phyloP scores from a whole-genome alignment of 805 yeast species.

The Candida sonorensis region DNA sequence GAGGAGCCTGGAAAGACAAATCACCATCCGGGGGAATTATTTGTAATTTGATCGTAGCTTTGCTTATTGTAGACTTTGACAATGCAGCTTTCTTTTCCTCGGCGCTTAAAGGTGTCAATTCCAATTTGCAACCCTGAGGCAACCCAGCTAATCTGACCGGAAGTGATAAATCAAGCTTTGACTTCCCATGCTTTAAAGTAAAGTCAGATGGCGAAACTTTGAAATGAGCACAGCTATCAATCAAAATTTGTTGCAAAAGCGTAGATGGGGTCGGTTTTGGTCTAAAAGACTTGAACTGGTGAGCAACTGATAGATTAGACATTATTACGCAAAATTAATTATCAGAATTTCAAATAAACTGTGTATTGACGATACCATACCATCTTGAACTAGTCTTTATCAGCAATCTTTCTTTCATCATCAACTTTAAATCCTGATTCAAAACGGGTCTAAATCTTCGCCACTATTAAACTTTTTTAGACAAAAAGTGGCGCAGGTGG shows the following conservation, averaged over 20 bases:
- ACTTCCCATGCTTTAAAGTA: slow-evolving; percentile 24
- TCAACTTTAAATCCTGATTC: too few relatives aligned
- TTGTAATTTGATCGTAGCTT: slow-evolving; percentile 19
- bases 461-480: too few relatives aligned
- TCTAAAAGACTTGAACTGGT: slow-evolving; percentile 29
- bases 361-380: too few relatives aligned
- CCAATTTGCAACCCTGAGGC: slow-evolving; percentile 38
- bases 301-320: slow-evolving; percentile 31
- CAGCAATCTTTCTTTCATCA: too few relatives aligned
- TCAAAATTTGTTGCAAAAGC: slow-evolving; percentile 30
- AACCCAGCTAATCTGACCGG: slow-evolving; percentile 38
- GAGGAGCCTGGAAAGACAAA: slow-evolving; percentile 6
- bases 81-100: slow-evolving; percentile 1
- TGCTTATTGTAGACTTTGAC: background rate
- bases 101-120: slow-evolving; percentile 12
- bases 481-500: too few relatives aligned
- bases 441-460: too few relatives aligned
- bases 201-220: slow-evolving; percentile 19
- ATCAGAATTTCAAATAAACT: too few relatives aligned
- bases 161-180: slow-evolving; percentile 29
- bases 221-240: slow-evolving; percentile 31
- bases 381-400: too few relatives aligned
- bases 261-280: slow-evolving; percentile 30
- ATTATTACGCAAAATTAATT: slow-evolving; percentile 14
- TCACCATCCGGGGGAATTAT: slow-evolving; percentile 14